phyloP scores from a whole-genome alignment of 495 filamentous ascomycete genomes.

The Pseudomonodictys pantanalensis region DNA sequence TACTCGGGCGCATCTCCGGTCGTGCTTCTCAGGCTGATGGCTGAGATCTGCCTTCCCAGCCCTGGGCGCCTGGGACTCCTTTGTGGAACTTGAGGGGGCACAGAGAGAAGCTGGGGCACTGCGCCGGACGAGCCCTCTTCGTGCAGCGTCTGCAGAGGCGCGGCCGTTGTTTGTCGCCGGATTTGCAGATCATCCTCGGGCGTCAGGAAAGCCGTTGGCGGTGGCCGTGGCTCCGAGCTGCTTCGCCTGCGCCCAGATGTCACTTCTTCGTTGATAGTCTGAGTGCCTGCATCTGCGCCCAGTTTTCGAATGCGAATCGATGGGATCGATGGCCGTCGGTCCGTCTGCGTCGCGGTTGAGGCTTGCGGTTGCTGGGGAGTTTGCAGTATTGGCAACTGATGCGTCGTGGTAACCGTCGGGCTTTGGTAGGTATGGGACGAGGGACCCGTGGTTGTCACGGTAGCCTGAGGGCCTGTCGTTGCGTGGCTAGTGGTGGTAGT shows the following conservation, averaged over 20 bases:
- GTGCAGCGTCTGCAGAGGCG: slow-evolving; percentile 21
- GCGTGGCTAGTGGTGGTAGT: slow-evolving; percentile 9
- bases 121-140: slow-evolving; percentile 9
- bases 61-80: slow-evolving; percentile 9
- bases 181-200: slow-evolving; percentile 22
- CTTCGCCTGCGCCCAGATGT: slow-evolving; percentile 10
- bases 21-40: slow-evolving; percentile 3
- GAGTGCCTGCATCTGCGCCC: neutral
- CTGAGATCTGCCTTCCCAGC: slow-evolving; percentile 11
- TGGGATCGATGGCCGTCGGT: slow-evolving; percentile 19
- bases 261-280: neutral
- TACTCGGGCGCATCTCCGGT: slow-evolving; percentile 43
- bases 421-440: neutral
- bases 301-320: slow-evolving; percentile 16
- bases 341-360: slow-evolving; percentile 6
- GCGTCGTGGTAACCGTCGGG: slow-evolving; percentile 12
- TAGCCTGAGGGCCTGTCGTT: neutral
- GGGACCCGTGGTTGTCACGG: slow-evolving; percentile 1
- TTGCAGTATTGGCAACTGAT: neutral
- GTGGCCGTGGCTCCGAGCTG: slow-evolving; percentile 21
- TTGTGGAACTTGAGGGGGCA: neutral
- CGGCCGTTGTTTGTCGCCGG: slow-evolving; percentile 24
- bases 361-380: neutral
- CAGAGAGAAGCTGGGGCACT: neutral
- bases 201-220: neutral